Percentiles rank a stretch among this genome's conserved stretches.
Evolutionary conservation across 2,329 filamentous ascomycete genomes (phyloP).

Genomic region (Emmonsiellopsis sp.): DNA sequence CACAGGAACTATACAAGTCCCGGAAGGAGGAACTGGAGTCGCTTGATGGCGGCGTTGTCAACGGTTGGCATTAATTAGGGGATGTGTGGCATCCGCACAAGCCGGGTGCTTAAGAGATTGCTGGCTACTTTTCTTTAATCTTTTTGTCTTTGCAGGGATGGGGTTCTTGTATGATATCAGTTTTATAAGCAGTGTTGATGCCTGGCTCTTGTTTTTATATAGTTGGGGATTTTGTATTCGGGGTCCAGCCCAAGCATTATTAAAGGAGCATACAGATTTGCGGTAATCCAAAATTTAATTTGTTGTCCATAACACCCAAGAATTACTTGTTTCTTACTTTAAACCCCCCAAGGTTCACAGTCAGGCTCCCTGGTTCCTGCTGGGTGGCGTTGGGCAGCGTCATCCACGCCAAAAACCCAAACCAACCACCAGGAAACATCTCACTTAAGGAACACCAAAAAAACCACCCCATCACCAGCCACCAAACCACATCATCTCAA

Average conservation of each 20-base stretch:
- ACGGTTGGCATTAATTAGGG: conserved; percentile 27
- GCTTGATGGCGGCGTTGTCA: conserved; percentile 36
- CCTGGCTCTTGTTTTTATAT: background rate
- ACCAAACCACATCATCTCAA: background rate
- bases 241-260: background rate
- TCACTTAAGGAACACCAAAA: conserved; percentile 5
- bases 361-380: no score
- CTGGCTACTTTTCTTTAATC: background rate
- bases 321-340: no score
- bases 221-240: background rate
- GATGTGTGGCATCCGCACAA: conserved; percentile 2
- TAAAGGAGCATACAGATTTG: background rate
- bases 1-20: conserved; percentile 73
- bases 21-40: conserved; percentile 68
- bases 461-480: conserved; percentile 2
- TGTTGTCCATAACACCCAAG: background rate
- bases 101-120: background rate
- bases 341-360: no score
- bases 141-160: background rate
- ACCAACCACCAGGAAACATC: background rate
- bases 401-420: background rate
- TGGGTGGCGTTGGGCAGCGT: background rate
- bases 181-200: background rate
- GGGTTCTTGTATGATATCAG: background rate
- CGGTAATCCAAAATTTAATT: background rate